Conservation (phyloP, 345 rosid species). For the Eucalyptus microcorys region DNA sequence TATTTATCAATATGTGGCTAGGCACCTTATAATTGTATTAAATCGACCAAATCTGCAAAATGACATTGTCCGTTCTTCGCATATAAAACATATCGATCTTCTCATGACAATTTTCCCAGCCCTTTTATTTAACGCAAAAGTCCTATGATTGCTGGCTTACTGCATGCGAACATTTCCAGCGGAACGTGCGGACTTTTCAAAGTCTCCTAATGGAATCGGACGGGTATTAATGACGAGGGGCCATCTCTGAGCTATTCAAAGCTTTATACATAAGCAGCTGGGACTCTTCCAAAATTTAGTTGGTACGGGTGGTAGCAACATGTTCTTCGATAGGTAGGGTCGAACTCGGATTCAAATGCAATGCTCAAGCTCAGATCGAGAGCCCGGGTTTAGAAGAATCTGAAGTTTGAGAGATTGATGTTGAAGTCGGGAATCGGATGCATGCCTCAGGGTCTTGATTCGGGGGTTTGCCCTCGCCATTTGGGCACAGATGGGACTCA, state of each 20-base stretch:
- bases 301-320: background rate
- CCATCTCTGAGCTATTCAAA: background rate
- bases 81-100: background rate
- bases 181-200: background rate
- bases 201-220: background rate
- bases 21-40: too few relatives aligned
- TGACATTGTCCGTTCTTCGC: rapidly evolving
- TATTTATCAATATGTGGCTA: too few relatives aligned
- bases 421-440: background rate
- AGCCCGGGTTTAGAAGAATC: background rate
- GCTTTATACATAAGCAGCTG: background rate
- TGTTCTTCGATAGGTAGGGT: background rate
- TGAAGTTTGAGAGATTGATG: background rate
- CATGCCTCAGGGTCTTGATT: background rate
- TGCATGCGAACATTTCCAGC: background rate
- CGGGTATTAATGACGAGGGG: background rate
- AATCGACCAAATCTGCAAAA: background rate
- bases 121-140: background rate
- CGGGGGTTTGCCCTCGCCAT: background rate
- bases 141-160: background rate
- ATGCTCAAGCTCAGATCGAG: background rate
- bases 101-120: background rate
- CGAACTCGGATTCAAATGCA: background rate
- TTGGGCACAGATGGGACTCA: background rate
- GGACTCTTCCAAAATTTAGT: background rate